phyloP scores from a whole-genome alignment of 768 basidiomycete species.

The Cystobasidium tubakii region DNA sequence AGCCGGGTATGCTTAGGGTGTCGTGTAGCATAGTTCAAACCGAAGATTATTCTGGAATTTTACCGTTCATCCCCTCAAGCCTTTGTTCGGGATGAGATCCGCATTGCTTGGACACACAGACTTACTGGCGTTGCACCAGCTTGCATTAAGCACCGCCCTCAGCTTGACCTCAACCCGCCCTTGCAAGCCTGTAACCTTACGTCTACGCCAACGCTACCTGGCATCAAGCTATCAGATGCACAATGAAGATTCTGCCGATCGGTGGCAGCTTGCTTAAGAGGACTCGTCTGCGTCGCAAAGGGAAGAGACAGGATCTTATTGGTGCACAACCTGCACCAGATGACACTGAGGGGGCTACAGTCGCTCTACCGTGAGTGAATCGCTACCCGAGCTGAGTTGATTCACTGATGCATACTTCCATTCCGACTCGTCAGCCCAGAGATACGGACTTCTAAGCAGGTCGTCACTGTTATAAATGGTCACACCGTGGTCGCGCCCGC shows the following conservation, averaged over 20 bases:
- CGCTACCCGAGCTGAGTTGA: too few relatives aligned
- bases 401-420: too few relatives aligned
- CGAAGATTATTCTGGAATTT: too few relatives aligned
- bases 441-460: neutral
- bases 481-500: neutral
- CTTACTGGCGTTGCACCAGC: neutral
- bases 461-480: conserved; percentile 12
- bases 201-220: neutral
- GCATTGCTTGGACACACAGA: neutral
- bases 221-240: neutral
- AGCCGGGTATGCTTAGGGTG: too few relatives aligned
- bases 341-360: neutral
- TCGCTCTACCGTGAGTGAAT: neutral
- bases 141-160: neutral
- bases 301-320: neutral
- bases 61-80: too few relatives aligned
- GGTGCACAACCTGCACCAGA: neutral
- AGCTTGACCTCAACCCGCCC: neutral
- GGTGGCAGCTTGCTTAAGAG: neutral
- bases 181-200: neutral
- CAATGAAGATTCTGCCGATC: neutral
- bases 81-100: neutral
- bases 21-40: too few relatives aligned
- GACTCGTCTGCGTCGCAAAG: neutral
- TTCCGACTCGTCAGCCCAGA: neutral